phyloP scores from a whole-genome alignment of 306 rosid genomes.

The Pyrus pyrifolia region DNA sequence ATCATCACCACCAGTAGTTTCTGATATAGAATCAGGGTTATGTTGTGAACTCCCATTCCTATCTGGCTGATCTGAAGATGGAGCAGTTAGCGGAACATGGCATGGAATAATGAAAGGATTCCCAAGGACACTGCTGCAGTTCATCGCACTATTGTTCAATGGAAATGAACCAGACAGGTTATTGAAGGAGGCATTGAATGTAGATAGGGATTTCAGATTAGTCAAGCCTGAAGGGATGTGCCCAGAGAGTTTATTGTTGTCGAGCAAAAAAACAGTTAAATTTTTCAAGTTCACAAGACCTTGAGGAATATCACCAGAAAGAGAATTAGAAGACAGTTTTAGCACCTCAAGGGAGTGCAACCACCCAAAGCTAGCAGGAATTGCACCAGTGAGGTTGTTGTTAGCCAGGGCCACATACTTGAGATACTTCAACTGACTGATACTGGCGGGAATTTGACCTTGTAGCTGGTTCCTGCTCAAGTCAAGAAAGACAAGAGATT shows the following conservation, averaged over 20 bases:
- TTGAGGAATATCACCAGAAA: slow-evolving; percentile 30
- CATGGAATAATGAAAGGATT: slow-evolving; percentile 21
- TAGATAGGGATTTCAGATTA: slow-evolving; percentile 13
- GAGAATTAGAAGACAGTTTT: slow-evolving; percentile 27
- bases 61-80: slow-evolving; percentile 11
- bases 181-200: slow-evolving; percentile 17
- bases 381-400: slow-evolving; percentile 28
- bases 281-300: slow-evolving; percentile 23
- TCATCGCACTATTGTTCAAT: slow-evolving; percentile 16
- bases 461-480: slow-evolving; percentile 29
- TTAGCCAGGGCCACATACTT: slow-evolving; percentile 33
- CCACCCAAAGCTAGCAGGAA: slow-evolving; percentile 23
- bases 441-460: slow-evolving; percentile 20
- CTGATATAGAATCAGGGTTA: neutral
- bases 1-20: neutral
- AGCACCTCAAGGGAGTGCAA: slow-evolving; percentile 25
- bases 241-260: slow-evolving; percentile 22
- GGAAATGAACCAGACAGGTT: slow-evolving; percentile 25
- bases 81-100: slow-evolving; percentile 6
- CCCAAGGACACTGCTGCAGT: slow-evolving; percentile 20
- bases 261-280: slow-evolving; percentile 24
- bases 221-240: slow-evolving; percentile 18
- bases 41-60: neutral
- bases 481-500: slow-evolving; percentile 28
- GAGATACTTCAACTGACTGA: slow-evolving; percentile 25